These are phyloP conservation scores for sunflower (Helianthus annuus) DNA, from an alignment of 129 eudicot genomes.

Conservation along the genomic window HanXRQr2.0-SUNRISE NC_035448.2:7539989-7540488, in stretches of 20 bases:
- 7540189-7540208: conserved; percentile 4
- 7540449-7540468: conserved; percentile 51
- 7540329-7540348: conserved; percentile 69
- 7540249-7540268: background rate
- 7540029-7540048: no score
- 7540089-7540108: conserved; percentile 30
- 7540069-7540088: background rate
- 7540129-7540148: conserved; percentile 15
- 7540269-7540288: conserved; percentile 62
- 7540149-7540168: background rate
- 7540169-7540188: conserved; percentile 17
- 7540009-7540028: no score
- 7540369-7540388: background rate
- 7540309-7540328: conserved; percentile 64
- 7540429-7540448: conserved; percentile 63
- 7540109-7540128: conserved; percentile 27
- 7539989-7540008: no score
- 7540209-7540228: background rate
- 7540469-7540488: conserved; percentile 48
- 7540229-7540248: conserved; percentile 5
- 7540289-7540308: conserved; percentile 81
- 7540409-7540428: conserved; percentile 48
- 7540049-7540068: background rate
- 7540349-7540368: background rate
- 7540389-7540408: background rate